phyloP scores from a whole-genome alignment of 2,329 filamentous ascomycete genomes.

The Cladosporium austrohemisphaericum region DNA sequence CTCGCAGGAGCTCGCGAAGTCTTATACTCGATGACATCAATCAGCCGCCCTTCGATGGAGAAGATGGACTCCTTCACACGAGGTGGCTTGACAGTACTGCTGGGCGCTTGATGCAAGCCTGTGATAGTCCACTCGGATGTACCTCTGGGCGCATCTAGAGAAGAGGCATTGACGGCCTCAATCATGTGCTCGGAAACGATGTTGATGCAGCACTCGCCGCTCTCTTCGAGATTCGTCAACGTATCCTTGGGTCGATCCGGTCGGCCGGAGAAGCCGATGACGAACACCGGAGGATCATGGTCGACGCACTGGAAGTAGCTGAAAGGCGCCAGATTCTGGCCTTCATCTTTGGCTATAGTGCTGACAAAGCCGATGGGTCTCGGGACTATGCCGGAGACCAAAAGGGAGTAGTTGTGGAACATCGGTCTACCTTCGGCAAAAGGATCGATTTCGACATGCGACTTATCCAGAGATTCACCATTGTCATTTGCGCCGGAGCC shows the following conservation, averaged over 20 bases:
- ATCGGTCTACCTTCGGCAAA: constrained; percentile 65
- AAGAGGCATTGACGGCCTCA: constrained; percentile 78
- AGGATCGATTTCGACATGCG: constrained; percentile 77
- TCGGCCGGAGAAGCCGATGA: constrained; percentile 57
- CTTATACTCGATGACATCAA: constrained; percentile 73
- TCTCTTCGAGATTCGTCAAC: constrained; percentile 67
- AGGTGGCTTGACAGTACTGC: constrained; percentile 62
- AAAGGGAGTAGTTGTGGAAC: constrained; percentile 81
- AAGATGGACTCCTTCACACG: constrained; percentile 81
- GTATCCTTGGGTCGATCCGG: constrained; percentile 69
- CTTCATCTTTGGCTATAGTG: constrained; percentile 59
- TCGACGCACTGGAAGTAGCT: constrained; percentile 80
- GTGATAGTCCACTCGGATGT: constrained; percentile 74
- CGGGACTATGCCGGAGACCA: constrained; percentile 79
- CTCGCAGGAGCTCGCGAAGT: constrained; percentile 65
- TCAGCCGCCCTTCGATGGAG: constrained; percentile 73
- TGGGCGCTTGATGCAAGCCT: constrained; percentile 68
- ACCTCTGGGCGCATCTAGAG: constrained; percentile 73
- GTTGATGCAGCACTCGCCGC: constrained; percentile 72
- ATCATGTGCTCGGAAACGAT: constrained; percentile 80
- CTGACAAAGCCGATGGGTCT: constrained; percentile 71
- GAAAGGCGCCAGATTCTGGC: constrained; percentile 81
- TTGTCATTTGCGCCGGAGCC: constrained; percentile 62
- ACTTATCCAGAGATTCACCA: constrained; percentile 49
- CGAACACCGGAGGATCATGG: constrained; percentile 84